Evolutionary conservation across 1,284 basidiomycete genomes (phyloP).

Genomic region (Schizopora paradoxa): DNA sequence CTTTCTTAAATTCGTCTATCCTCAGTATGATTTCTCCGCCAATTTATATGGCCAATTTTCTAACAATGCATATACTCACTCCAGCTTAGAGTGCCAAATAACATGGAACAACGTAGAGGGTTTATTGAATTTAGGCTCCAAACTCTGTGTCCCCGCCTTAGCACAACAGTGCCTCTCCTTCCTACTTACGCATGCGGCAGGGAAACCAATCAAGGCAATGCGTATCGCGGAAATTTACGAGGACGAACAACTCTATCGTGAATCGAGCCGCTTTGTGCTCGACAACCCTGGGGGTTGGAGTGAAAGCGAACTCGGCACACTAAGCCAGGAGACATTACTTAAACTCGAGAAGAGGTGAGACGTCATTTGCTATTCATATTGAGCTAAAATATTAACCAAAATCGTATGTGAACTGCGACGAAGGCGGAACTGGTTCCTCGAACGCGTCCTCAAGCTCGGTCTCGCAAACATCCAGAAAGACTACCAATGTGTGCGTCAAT

Average conservation of each 20-base stretch:
- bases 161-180: slow-evolving; percentile 80
- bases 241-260: slow-evolving; percentile 84
- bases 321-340: slow-evolving; percentile 74
- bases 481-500: slow-evolving; percentile 71
- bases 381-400: slow-evolving; percentile 7
- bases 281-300: slow-evolving; percentile 86
- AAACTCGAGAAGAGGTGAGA: slow-evolving; percentile 81
- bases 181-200: slow-evolving; percentile 85
- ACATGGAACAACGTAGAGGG: slow-evolving; percentile 91
- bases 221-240: slow-evolving; percentile 83
- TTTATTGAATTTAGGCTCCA: slow-evolving; percentile 81
- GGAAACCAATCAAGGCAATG: slow-evolving; percentile 86
- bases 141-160: slow-evolving; percentile 77
- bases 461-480: slow-evolving; percentile 83
- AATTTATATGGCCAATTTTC: background rate
- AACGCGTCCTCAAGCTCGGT: slow-evolving; percentile 88
- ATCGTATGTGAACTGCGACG: background rate
- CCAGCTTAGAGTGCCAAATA: slow-evolving; percentile 81
- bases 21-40: slow-evolving; percentile 51
- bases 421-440: slow-evolving; percentile 89
- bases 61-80: background rate
- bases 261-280: slow-evolving; percentile 84
- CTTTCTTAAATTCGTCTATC: slow-evolving; percentile 82
- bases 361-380: background rate
- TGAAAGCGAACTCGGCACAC: slow-evolving; percentile 73